Percentiles rank a stretch among this genome's conserved stretches.
Conservation (phyloP, 1,139 yeast genomes). For the Candida anutae region DNA sequence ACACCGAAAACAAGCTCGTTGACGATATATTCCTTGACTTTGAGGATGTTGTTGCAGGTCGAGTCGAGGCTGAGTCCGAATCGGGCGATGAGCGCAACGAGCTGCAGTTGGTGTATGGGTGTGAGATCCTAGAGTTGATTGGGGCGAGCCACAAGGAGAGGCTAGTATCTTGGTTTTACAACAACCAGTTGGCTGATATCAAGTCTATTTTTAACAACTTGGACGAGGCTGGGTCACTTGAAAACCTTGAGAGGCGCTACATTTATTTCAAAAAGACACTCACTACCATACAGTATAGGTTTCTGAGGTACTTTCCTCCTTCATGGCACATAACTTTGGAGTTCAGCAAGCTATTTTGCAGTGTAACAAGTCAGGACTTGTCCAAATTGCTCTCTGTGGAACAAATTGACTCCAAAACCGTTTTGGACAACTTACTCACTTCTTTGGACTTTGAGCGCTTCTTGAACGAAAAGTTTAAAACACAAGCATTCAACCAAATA, state of each 20-base stretch:
- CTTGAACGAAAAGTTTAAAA: slow-evolving; percentile 50
- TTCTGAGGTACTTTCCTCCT: slow-evolving; percentile 51
- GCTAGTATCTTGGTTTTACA: slow-evolving; percentile 68
- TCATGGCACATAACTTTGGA: slow-evolving; percentile 65
- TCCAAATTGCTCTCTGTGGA: slow-evolving; percentile 10
- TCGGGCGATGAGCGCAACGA: slow-evolving; percentile 19
- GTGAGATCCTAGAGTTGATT: slow-evolving; percentile 62
- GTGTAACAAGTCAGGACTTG: slow-evolving; percentile 62
- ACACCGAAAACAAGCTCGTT: slow-evolving; percentile 56
- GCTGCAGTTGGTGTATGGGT: slow-evolving; percentile 48
- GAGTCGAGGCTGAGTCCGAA: slow-evolving; percentile 8
- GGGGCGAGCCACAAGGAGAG: slow-evolving; percentile 55
- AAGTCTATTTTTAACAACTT: slow-evolving; percentile 62
- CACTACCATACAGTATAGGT: slow-evolving; percentile 48
- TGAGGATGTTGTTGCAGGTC: slow-evolving; percentile 33
- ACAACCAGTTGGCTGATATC: slow-evolving; percentile 64
- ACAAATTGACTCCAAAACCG: slow-evolving; percentile 6
- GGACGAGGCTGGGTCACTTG: slow-evolving; percentile 93
- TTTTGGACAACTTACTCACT: slow-evolving; percentile 19
- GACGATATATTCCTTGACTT: slow-evolving; percentile 74
- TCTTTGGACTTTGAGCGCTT: slow-evolving; percentile 68
- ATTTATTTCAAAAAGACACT: slow-evolving; percentile 72
- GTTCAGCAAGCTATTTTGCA: slow-evolving; percentile 58
- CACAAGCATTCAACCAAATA: slow-evolving; percentile 36
- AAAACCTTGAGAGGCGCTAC: slow-evolving; percentile 73